Evolutionary conservation across 2,329 filamentous ascomycete species (phyloP).

Genomic region (Cephalotrichum gorgonifer): DNA sequence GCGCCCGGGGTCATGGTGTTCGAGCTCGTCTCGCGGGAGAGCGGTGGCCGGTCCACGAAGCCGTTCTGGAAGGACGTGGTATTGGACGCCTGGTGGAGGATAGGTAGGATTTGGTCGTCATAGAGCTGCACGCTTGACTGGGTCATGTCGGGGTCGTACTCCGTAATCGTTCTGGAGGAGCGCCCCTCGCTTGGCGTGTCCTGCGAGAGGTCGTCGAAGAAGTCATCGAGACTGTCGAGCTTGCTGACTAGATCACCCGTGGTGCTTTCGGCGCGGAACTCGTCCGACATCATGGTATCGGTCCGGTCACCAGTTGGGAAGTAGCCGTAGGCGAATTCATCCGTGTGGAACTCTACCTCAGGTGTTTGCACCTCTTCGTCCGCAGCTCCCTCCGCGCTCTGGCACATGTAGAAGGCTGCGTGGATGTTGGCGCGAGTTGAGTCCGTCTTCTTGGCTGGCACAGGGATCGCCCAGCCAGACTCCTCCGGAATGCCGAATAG

Average conservation of each 20-base stretch:
- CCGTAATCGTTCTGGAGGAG: constrained; percentile 52
- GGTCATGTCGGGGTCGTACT: constrained; percentile 54
- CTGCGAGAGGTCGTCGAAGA: constrained; percentile 60
- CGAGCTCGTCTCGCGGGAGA: constrained; percentile 48
- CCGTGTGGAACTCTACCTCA: constrained; percentile 84
- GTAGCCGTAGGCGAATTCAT: constrained; percentile 75
- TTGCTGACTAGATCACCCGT: constrained; percentile 77
- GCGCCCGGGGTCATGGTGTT: constrained; percentile 55
- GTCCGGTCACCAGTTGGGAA: constrained; percentile 64
- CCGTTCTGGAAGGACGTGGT: constrained; percentile 81
- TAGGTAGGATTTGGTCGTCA: constrained; percentile 85
- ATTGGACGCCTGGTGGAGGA: constrained; percentile 75
- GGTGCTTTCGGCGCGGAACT: constrained; percentile 59
- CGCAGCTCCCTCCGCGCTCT: constrained; percentile 49
- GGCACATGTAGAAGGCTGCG: constrained; percentile 90
- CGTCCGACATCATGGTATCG: constrained; percentile 89
- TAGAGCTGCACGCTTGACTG: constrained; percentile 77
- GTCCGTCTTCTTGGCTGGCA: constrained; percentile 81
- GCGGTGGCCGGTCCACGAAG: constrained; percentile 62
- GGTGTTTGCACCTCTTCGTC: constrained; percentile 60
- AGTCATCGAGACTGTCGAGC: constrained; percentile 69
- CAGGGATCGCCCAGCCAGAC: constrained; percentile 90
- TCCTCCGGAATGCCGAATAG: constrained; percentile 94
- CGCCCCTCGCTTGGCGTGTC: constrained; percentile 46
- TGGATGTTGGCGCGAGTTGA: constrained; percentile 87